Percentiles rank a stretch among this genome's conserved stretches.
These are phyloP conservation scores for Metschnikowia matae DNA, from an alignment of 805 yeast species.

Conservation along the genomic window DNA sequence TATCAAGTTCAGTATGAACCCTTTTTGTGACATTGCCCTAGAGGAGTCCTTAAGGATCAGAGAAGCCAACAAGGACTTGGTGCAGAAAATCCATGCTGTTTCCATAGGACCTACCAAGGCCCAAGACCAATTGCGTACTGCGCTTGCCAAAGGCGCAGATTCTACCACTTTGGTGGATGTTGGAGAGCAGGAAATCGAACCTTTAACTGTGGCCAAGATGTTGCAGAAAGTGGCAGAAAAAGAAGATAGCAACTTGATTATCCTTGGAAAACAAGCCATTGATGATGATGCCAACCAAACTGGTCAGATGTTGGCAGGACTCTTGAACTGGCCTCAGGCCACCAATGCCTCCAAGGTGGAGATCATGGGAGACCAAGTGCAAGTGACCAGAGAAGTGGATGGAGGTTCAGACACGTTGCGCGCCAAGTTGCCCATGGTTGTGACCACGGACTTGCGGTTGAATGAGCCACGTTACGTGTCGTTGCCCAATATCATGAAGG, in stretches of 20 bases:
- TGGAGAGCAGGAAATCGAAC: constrained; percentile 73
- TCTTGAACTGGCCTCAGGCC: constrained; percentile 94
- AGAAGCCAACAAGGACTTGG: constrained; percentile 59
- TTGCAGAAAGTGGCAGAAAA: constrained; percentile 68
- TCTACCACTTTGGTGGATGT: constrained; percentile 76
- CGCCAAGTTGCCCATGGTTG: constrained; percentile 75
- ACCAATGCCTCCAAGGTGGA: constrained; percentile 89
- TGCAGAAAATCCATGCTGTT: constrained; percentile 84
- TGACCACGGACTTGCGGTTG: constrained; percentile 90
- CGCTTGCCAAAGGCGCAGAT: constrained; percentile 94
- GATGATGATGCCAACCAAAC: constrained; percentile 95
- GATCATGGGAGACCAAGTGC: constrained; percentile 51
- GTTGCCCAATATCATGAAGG: constrained; percentile 95
- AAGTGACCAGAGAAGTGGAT: constrained; percentile 88
- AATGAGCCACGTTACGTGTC: constrained; percentile 96
- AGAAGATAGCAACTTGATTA: constrained; percentile 69
- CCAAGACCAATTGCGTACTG: constrained; percentile 82
- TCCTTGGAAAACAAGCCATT: constrained; percentile 94
- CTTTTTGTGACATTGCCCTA: constrained; percentile 96
- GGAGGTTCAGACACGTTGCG: constrained; percentile 86
- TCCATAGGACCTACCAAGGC: constrained; percentile 85
- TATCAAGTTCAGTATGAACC: constrained; percentile 88
- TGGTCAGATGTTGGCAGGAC: constrained; percentile 94
- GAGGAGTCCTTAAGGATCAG: constrained; percentile 87
- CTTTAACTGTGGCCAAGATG: constrained; percentile 84